Evolutionary conservation across 768 basidiomycete genomes (phyloP).

Genomic region (Lactarius hengduanensis): DNA sequence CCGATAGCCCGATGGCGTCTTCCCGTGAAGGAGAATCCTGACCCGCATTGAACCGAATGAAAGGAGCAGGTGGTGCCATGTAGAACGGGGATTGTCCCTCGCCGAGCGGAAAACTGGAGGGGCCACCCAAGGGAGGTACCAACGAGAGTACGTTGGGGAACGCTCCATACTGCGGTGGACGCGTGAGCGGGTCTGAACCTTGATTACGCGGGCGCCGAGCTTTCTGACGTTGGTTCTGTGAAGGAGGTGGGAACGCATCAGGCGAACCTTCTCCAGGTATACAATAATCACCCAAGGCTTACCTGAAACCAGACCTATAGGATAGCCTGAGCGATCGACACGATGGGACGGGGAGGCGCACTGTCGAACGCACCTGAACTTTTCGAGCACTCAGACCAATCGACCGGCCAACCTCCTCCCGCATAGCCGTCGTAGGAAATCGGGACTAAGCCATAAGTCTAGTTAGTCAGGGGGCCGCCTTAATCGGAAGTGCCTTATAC

Average conservation of each 20-base stretch:
- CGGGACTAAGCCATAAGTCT: conserved; percentile 55
- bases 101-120: conserved; percentile 23
- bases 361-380: conserved; percentile 66
- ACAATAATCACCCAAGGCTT: conserved; percentile 31
- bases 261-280: conserved; percentile 18
- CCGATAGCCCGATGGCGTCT: neutral
- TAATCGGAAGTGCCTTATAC: conserved; percentile 41
- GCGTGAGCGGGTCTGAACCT: conserved; percentile 49
- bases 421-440: conserved; percentile 83
- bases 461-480: neutral
- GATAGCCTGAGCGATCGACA: conserved; percentile 37
- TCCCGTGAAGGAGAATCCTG: conserved; percentile 10
- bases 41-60: conserved; percentile 12
- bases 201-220: conserved; percentile 70
- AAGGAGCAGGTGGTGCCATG: conserved; percentile 5
- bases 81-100: conserved; percentile 24
- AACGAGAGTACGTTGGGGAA: conserved; percentile 49
- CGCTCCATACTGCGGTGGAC: conserved; percentile 61
- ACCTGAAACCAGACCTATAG: conserved; percentile 89
- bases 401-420: conserved; percentile 82
- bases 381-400: conserved; percentile 90
- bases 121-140: conserved; percentile 31
- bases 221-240: conserved; percentile 85
- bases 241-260: conserved; percentile 28
- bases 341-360: conserved; percentile 20